phyloP scores from a whole-genome alignment of 805 yeast genomes.

The Starmerella bacillaris region DNA sequence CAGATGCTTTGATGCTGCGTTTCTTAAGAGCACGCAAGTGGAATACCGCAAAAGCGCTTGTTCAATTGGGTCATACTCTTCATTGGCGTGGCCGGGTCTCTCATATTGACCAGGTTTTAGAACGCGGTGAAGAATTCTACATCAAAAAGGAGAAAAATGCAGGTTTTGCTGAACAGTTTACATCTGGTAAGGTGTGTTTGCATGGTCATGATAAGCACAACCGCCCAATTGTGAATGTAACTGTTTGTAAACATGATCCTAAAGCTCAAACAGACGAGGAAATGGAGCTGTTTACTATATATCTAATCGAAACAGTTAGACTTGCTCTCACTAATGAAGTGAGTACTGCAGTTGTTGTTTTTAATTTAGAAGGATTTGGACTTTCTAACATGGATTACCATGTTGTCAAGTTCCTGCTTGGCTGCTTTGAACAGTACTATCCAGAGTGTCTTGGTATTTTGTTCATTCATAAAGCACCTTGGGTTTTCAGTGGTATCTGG shows the following conservation, averaged over 20 bases:
- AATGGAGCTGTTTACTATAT: slow-evolving; percentile 54
- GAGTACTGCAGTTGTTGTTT: slow-evolving; percentile 67
- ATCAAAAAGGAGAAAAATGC: slow-evolving; percentile 28
- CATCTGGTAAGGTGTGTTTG: slow-evolving; percentile 51
- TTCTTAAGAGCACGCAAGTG: slow-evolving; percentile 78
- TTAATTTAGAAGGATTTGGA: slow-evolving; percentile 73
- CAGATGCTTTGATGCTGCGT: slow-evolving; percentile 61
- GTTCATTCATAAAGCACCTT: slow-evolving; percentile 84
- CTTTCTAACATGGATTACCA: slow-evolving; percentile 84
- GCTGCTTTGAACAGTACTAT: slow-evolving; percentile 86
- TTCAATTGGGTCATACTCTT: slow-evolving; percentile 55
- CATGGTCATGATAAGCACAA: slow-evolving; percentile 55
- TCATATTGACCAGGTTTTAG: slow-evolving; percentile 42
- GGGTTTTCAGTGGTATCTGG: slow-evolving; percentile 95
- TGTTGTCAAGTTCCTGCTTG: slow-evolving; percentile 76
- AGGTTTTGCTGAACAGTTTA: slow-evolving; percentile 35
- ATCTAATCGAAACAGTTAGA: slow-evolving; percentile 68
- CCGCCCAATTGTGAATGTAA: slow-evolving; percentile 66
- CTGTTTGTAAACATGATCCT: slow-evolving; percentile 61
- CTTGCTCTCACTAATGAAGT: slow-evolving; percentile 53
- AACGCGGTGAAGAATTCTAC: slow-evolving; percentile 53
- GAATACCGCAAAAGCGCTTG: slow-evolving; percentile 47
- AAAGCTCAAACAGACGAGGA: slow-evolving; percentile 51
- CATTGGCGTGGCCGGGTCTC: slow-evolving; percentile 55
- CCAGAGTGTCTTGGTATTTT: slow-evolving; percentile 82